Evolutionary conservation across 2,329 filamentous ascomycete species (phyloP).

Genomic region (Stromatinia cepivora): DNA sequence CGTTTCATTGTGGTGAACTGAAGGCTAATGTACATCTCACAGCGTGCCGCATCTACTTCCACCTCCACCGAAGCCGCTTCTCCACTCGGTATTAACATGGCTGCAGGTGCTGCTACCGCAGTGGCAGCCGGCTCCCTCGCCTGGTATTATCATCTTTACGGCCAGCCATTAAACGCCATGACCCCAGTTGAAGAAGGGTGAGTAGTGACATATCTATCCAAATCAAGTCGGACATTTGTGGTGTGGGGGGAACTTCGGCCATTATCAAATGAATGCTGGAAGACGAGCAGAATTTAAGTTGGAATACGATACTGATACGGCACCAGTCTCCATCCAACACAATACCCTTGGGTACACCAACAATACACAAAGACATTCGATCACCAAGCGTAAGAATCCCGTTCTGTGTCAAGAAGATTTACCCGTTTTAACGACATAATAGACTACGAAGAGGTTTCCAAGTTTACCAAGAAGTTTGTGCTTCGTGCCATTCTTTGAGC

Average conservation of each 20-base stretch:
- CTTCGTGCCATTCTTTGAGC: slow-evolving; percentile 93
- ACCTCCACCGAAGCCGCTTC: slow-evolving; percentile 68
- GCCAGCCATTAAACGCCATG: slow-evolving; percentile 81
- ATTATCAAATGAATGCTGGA: slow-evolving; percentile 7
- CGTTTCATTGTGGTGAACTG: not conserved
- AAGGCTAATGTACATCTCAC: slow-evolving; percentile 45
- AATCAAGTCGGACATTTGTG: not conserved
- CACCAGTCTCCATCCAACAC: slow-evolving; percentile 79
- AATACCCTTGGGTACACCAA: slow-evolving; percentile 94
- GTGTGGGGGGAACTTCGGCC: not conserved
- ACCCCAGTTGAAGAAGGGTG: slow-evolving; percentile 97
- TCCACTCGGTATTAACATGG: slow-evolving; percentile 79
- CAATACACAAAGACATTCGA: slow-evolving; percentile 96
- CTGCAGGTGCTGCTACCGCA: slow-evolving; percentile 82
- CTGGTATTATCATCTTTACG: slow-evolving; percentile 98
- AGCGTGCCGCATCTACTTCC: slow-evolving; percentile 67
- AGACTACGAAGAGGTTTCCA: slow-evolving; percentile 99
- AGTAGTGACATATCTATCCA: slow-evolving; percentile 45
- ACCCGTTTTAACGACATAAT: slow-evolving; percentile 24
- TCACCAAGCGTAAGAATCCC: slow-evolving; percentile 78
- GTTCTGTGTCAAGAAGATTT: not conserved
- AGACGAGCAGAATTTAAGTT: slow-evolving; percentile 24
- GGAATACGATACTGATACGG: slow-evolving; percentile 15
- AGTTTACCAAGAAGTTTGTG: slow-evolving; percentile 98
- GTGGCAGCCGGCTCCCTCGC: slow-evolving; percentile 85